A percentile compares a stretch with the other conserved stretches of the same genome.
phyloP scores from a whole-genome alignment of 139 green algal species.

The Chlorella sp. region DNA sequence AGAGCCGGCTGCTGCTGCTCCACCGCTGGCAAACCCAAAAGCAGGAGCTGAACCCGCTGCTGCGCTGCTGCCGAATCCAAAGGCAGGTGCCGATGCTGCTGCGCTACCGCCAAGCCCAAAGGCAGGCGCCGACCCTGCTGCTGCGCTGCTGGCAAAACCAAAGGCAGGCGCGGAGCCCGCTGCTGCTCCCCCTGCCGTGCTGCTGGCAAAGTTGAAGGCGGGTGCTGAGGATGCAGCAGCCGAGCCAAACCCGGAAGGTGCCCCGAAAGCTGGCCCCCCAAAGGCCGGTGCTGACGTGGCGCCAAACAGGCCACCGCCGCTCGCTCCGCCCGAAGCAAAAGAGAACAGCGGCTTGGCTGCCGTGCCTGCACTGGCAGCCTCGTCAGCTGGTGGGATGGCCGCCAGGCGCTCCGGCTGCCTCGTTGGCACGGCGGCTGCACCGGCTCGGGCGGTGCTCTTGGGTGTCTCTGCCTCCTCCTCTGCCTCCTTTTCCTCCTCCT shows the following conservation, averaged over 20 bases:
- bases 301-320: neutral
- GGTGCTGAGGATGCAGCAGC: neutral
- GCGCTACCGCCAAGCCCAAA: neutral
- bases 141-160: neutral
- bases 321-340: neutral
- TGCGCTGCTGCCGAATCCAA: constrained; percentile 5
- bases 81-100: neutral
- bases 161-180: neutral
- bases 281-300: constrained; percentile 4
- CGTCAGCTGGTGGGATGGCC: neutral
- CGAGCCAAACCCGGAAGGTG: neutral
- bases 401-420: neutral
- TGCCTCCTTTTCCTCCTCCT: constrained; percentile 20
- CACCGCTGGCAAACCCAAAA: neutral
- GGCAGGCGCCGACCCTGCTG: neutral
- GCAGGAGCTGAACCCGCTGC: neutral
- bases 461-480: constrained; percentile 10
- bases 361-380: neutral
- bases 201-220: constrained; percentile 6
- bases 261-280: neutral
- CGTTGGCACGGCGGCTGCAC: neutral
- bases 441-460: neutral
- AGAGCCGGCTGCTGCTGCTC: neutral
- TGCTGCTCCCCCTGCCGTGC: neutral
- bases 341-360: constrained; percentile 21